phyloP scores from a whole-genome alignment of 495 filamentous ascomycete genomes.

The Cercophora samala region DNA sequence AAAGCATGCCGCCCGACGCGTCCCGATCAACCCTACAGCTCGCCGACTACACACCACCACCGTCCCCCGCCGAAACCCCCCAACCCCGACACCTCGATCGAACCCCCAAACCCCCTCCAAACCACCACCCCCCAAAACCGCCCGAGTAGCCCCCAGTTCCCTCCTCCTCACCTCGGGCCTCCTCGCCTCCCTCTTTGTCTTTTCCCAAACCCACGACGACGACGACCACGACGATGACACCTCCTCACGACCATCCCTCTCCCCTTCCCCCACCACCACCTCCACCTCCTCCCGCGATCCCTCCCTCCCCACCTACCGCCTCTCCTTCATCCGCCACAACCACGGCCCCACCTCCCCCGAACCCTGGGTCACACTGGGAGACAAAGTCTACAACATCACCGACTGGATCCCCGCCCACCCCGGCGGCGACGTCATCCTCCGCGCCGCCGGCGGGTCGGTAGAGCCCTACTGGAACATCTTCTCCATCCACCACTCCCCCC shows the following conservation, averaged over 20 bases:
- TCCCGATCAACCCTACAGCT: conserved; percentile 5
- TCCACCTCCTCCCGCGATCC: conserved; percentile 26
- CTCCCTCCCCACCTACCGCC: conserved; percentile 42
- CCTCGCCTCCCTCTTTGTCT: no score
- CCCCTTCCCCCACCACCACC: no score
- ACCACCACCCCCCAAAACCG: no score
- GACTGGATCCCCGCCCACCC: conserved; percentile 58
- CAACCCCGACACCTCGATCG: background rate
- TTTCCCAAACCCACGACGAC: no score
- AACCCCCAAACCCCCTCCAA: no score
- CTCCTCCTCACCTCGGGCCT: no score
- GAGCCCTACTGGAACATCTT: conserved; percentile 65
- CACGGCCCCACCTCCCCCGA: conserved; percentile 45
- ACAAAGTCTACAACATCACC: conserved; percentile 59
- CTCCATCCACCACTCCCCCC: conserved; percentile 54
- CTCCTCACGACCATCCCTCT: no score
- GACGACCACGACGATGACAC: no score
- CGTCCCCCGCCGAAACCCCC: background rate
- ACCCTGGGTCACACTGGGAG: conserved; percentile 51
- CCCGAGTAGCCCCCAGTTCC: conserved; percentile 16
- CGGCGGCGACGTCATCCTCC: conserved; percentile 58
- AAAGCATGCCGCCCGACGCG: conserved; percentile 7
- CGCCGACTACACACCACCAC: conserved; percentile 13
- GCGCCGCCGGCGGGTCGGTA: conserved; percentile 53
- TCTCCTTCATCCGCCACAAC: conserved; percentile 43